A percentile compares a stretch with the other conserved stretches of the same genome.
phyloP scores from a whole-genome alignment of 2,329 filamentous ascomycete species.

The Didymella arachidicola region DNA sequence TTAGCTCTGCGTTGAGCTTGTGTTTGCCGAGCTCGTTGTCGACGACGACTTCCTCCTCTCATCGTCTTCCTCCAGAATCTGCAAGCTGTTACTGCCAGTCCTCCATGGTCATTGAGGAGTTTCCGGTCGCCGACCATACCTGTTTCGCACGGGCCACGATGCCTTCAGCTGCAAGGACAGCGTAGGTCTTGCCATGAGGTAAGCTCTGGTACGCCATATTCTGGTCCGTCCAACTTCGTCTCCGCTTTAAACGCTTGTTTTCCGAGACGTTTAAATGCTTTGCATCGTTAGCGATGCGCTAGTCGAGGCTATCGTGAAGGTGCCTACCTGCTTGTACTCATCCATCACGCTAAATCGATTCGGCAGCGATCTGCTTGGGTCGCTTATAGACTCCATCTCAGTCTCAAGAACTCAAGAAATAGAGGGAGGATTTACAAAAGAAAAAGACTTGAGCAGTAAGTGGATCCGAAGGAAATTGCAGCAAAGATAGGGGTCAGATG shows the following conservation, averaged over 20 bases:
- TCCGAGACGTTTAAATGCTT: slow-evolving; percentile 17
- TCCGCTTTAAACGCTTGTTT: slow-evolving; percentile 3
- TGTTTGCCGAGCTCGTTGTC: background rate
- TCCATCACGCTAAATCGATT: slow-evolving; percentile 15
- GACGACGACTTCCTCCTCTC: slow-evolving; percentile 9
- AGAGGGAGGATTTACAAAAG: background rate
- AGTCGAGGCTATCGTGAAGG: background rate
- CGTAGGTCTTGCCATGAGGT: slow-evolving; percentile 19
- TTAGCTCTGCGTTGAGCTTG: background rate
- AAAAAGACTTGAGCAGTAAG: background rate
- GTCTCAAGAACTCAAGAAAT: background rate
- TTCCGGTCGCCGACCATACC: background rate
- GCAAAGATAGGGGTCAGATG: background rate
- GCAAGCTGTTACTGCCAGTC: background rate
- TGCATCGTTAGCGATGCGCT: background rate
- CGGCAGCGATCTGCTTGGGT: slow-evolving; percentile 9
- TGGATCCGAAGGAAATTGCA: background rate
- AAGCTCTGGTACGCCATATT: slow-evolving; percentile 13
- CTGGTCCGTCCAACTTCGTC: slow-evolving; percentile 19
- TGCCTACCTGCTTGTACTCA: slow-evolving; percentile 17
- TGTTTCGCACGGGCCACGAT: slow-evolving; percentile 15
- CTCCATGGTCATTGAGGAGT: rapidly evolving
- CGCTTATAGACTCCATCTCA: slow-evolving; percentile 1
- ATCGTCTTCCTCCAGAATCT: slow-evolving; percentile 15
- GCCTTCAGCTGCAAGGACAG: slow-evolving; percentile 12